A percentile compares a stretch with the other conserved stretches of the same genome.
These are phyloP conservation scores for Cyclocybe aegerita DNA, from an alignment of 768 basidiomycete species.

Conservation along the genomic window DNA sequence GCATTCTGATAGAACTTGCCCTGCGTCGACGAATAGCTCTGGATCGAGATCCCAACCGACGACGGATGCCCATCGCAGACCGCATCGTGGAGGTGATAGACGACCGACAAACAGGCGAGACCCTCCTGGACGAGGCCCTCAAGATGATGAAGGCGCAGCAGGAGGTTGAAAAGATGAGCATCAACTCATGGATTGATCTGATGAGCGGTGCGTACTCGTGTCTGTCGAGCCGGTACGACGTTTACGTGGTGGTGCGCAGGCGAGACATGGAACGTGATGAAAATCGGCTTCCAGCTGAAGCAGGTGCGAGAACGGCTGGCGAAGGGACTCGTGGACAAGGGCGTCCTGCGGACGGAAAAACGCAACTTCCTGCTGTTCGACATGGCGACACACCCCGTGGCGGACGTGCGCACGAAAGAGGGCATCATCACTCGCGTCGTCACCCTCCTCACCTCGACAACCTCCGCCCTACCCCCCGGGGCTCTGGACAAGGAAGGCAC, in stretches of 20 bases:
- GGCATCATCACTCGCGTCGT: conserved; percentile 75
- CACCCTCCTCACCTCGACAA: conserved; percentile 78
- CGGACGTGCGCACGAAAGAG: conserved; percentile 90
- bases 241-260: conserved; percentile 65
- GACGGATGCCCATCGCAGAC: conserved; percentile 74
- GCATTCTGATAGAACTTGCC: conserved; percentile 95
- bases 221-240: neutral
- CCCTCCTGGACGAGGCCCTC: conserved; percentile 92
- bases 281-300: conserved; percentile 98
- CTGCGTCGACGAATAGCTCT: conserved; percentile 93
- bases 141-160: conserved; percentile 92
- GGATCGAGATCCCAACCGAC: conserved; percentile 77
- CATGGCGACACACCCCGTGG: conserved; percentile 99
- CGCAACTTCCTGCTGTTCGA: conserved; percentile 98
- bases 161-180: conserved; percentile 69
- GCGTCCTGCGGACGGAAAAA: conserved; percentile 97
- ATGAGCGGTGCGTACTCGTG: conserved; percentile 71
- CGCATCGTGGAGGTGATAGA: conserved; percentile 90
- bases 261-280: conserved; percentile 99
- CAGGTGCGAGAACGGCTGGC: conserved; percentile 97
- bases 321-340: conserved; percentile 97
- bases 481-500: conserved; percentile 79
- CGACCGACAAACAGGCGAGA: conserved; percentile 92
- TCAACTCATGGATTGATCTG: conserved; percentile 94
- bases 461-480: conserved; percentile 71